Conservation (phyloP, 1,284 basidiomycete species). For the Cerioporus squamosus region DNA sequence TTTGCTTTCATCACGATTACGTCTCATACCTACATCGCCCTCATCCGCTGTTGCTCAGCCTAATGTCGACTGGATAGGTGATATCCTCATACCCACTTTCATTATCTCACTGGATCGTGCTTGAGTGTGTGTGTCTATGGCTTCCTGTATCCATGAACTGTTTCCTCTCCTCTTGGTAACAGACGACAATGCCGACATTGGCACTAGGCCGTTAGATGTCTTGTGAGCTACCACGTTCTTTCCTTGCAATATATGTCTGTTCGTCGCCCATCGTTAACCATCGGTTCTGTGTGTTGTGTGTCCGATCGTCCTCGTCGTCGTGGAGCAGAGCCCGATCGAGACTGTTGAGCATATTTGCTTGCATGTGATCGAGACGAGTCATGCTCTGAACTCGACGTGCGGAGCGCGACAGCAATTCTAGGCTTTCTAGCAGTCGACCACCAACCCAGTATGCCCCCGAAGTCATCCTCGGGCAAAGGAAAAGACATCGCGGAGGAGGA, state of each 20-base stretch:
- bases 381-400: conserved; percentile 17
- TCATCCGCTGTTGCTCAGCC: conserved; percentile 34
- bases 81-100: conserved; percentile 54
- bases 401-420: background rate
- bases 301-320: background rate
- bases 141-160: conserved; percentile 60
- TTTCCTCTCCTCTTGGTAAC: conserved; percentile 18
- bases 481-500: conserved; percentile 68
- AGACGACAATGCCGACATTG: conserved; percentile 14
- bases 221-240: conserved; percentile 13
- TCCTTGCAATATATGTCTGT: conserved; percentile 17
- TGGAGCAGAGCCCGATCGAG: background rate
- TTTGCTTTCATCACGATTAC: conserved; percentile 38
- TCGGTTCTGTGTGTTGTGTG: background rate
- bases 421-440: background rate
- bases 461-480: conserved; percentile 61
- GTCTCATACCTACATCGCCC: conserved; percentile 33
- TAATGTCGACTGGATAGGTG: conserved; percentile 39
- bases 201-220: conserved; percentile 14
- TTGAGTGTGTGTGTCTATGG: conserved; percentile 59
- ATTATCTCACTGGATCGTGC: conserved; percentile 55
- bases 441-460: conserved; percentile 58
- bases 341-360: background rate
- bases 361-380: conserved; percentile 28
- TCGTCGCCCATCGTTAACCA: background rate